Base-by-base conservation (phyloP, 2,329 filamentous ascomycete genomes). In the Ophiosphaerella herpotricha region DNA sequence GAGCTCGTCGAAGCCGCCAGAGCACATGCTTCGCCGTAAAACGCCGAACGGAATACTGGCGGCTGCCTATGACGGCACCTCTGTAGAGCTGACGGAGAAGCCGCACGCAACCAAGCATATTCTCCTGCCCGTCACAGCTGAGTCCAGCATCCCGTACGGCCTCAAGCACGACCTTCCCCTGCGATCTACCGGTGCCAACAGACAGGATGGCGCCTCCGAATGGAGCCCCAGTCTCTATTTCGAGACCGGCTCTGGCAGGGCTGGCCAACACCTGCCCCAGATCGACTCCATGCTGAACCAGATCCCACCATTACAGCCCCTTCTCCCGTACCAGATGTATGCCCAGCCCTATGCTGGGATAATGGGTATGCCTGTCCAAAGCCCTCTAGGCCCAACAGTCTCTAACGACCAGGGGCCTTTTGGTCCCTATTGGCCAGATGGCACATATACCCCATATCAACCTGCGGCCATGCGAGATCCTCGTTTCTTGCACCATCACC, bases 11-110 rank as follows among this genome's bases (percentile, higher is more conserved):
- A 73, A 74, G 44, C 67, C 70, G 9, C 71, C 72, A 46, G 91
- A 96, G 71, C 86, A 96, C 72, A 89, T 90, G 62, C 79, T 97
- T 48, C 85, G 93, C 58, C 85, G 93, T 59, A 97, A 97, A 74
- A 97, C 93, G 7, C 94, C 93, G 4, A 93, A 87, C 66, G 94
- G 93, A n/a, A 96, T 91, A 33, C 82, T 97, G 54, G 88, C 93
- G 58, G 91, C 90, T 46, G 91, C 91, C 9, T 97, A 96, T 67
- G 92, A 97, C 79, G 91, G 89, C 29, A 90, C 89, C 5, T 85
- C 87, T 1, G 81, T 86, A 18, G 88, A 91, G 66, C 84, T 87
- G 62, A 85, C 82, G 8, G 84, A 86, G 32, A 88, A 89, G 33
- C 87, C 88, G 5, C 90, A 89, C 33, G 87, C 90, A 1, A 78